Percentiles rank a stretch among this genome's conserved stretches.
These are phyloP conservation scores for Corylus americana DNA, from an alignment of 306 rosid species.

Conservation along the genomic window DNA sequence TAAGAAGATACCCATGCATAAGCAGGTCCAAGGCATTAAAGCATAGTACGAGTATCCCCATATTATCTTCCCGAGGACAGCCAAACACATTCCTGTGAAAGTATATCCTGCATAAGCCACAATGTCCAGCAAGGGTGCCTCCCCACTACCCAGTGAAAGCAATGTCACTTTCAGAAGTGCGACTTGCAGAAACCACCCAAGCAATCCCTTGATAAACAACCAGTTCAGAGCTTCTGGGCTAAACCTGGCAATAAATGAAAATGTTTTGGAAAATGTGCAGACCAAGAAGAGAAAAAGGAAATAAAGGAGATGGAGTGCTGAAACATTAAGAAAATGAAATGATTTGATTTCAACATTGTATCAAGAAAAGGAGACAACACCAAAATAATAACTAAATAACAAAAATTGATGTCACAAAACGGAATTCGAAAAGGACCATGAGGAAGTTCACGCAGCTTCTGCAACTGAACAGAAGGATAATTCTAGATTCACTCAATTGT, in stretches of 20 bases:
- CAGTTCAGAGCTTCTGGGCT: slow-evolving; percentile 93
- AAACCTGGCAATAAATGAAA: slow-evolving; percentile 55
- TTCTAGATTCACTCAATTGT: background rate
- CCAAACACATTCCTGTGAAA: slow-evolving; percentile 81
- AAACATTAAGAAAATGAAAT: background rate
- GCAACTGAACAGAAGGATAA: background rate
- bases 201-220: slow-evolving; percentile 89
- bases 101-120: slow-evolving; percentile 85
- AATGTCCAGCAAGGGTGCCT: slow-evolving; percentile 81
- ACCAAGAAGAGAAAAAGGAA: background rate
- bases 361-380: background rate
- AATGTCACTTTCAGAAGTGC: slow-evolving; percentile 66
- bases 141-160: slow-evolving; percentile 79
- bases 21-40: slow-evolving; percentile 87
- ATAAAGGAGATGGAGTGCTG: background rate
- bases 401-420: background rate
- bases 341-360: background rate
- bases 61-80: slow-evolving; percentile 70
- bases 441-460: background rate
- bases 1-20: slow-evolving; percentile 93
- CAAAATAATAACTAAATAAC: background rate
- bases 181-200: slow-evolving; percentile 92
- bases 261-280: slow-evolving; percentile 14
- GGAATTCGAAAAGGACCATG: background rate
- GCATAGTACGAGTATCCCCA: slow-evolving; percentile 71